Percentiles rank a stretch among this genome's conserved stretches.
phyloP scores from a whole-genome alignment of 352 stramenopile genomes.

The Phytopythium cucurbitacearum region DNA sequence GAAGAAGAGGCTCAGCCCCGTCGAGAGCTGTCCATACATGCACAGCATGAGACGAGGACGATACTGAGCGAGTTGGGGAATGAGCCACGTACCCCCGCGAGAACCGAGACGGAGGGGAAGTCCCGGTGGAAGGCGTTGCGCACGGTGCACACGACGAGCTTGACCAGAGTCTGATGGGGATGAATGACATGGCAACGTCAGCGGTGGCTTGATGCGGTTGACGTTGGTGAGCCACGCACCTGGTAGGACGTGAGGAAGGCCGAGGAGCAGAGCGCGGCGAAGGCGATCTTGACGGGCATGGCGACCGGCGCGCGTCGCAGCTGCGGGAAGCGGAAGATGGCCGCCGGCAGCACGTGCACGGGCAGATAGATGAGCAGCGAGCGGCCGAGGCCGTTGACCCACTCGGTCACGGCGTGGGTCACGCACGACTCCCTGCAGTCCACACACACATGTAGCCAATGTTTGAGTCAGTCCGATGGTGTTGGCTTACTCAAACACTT shows the following conservation, averaged over 20 bases:
- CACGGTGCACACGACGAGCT: constrained; percentile 66
- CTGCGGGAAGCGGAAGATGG: constrained; percentile 73
- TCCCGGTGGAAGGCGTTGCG: constrained; percentile 75
- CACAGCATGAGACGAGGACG: neutral
- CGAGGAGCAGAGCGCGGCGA: constrained; percentile 70
- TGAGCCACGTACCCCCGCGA: constrained; percentile 43
- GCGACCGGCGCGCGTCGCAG: constrained; percentile 44
- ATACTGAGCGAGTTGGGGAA: neutral
- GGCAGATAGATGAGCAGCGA: constrained; percentile 77
- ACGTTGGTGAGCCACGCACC: constrained; percentile 14
- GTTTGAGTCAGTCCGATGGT: neutral
- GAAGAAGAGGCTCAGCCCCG: constrained; percentile 62
- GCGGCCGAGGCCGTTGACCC: constrained; percentile 60
- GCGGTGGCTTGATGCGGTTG: too few species aligned
- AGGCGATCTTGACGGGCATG: constrained; percentile 44
- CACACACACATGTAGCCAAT: neutral
- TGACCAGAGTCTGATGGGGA: constrained; percentile 48
- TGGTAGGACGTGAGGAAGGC: constrained; percentile 83
- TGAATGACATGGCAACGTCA: constrained; percentile 1
- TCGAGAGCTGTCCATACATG: constrained; percentile 34
- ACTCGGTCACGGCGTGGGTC: constrained; percentile 74
- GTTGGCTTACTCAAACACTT: neutral
- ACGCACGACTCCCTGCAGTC: constrained; percentile 69
- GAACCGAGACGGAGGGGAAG: constrained; percentile 31
- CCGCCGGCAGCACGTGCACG: constrained; percentile 70